Evolutionary conservation across 305 asterid genomes (phyloP).

Genomic region (Ilex paraguariensis): DNA sequence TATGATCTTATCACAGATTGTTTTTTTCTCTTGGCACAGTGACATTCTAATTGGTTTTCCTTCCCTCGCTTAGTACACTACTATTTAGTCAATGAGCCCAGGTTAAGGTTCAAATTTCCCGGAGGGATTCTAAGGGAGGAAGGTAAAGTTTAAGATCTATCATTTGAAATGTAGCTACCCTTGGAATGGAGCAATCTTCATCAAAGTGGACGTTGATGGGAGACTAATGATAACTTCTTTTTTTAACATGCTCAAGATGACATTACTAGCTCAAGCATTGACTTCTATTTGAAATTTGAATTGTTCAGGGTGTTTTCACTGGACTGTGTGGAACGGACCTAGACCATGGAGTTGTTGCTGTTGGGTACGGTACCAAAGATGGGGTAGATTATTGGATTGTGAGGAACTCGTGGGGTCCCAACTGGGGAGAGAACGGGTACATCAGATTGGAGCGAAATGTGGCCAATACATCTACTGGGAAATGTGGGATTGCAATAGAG

Average conservation of each 20-base stretch:
- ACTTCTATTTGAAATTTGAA: not conserved
- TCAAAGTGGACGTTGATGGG: too few species aligned
- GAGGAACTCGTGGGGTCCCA: constrained; percentile 76
- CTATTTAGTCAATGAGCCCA: too few species aligned
- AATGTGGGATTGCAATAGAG: constrained; percentile 74
- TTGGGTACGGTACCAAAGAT: constrained; percentile 62
- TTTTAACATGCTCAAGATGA: too few species aligned
- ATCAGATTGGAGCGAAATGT: constrained; percentile 64
- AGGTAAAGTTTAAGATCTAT: too few species aligned
- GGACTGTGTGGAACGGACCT: constrained; percentile 62
- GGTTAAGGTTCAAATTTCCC: too few species aligned
- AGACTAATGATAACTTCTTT: too few species aligned
- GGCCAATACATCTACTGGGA: constrained; percentile 43
- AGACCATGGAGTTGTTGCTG: constrained; percentile 76
- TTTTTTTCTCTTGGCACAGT: too few species aligned
- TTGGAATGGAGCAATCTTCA: too few species aligned
- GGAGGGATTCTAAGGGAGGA: too few species aligned
- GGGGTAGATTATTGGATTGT: constrained; percentile 73
- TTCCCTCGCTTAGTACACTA: too few species aligned
- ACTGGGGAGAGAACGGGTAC: constrained; percentile 79
- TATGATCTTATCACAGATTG: not conserved
- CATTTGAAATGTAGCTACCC: too few species aligned
- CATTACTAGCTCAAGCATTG: not conserved
- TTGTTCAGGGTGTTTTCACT: constrained; percentile 60
- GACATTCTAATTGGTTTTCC: too few species aligned